Evolutionary conservation across 768 basidiomycete genomes (phyloP).

Genomic region (Kwoniella dendrophila): DNA sequence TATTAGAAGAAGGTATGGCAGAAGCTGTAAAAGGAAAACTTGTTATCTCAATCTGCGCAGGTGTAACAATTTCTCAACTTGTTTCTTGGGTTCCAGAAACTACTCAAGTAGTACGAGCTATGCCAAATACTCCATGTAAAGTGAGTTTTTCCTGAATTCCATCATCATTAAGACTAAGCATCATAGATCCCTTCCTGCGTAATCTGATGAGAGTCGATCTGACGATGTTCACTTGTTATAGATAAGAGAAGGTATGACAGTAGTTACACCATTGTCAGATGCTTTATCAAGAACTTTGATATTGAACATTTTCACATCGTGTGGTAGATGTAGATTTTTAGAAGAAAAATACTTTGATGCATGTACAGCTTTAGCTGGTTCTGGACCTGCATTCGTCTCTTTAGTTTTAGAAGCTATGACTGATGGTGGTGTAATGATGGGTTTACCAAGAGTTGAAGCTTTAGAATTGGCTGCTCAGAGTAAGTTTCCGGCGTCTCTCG

Average conservation of each 20-base stretch:
- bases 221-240: constrained; percentile 51
- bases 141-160: constrained; percentile 59
- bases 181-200: not conserved
- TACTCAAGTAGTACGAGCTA: constrained; percentile 88
- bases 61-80: constrained; percentile 84
- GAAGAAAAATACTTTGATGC: constrained; percentile 99
- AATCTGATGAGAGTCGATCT: not conserved
- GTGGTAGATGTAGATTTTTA: constrained; percentile 91
- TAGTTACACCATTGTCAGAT: constrained; percentile 72
- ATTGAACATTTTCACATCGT: constrained; percentile 92
- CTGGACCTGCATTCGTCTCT: constrained; percentile 95
- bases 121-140: constrained; percentile 98
- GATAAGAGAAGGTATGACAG: constrained; percentile 99
- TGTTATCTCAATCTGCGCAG: constrained; percentile 95
- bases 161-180: not conserved
- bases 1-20: constrained; percentile 72
- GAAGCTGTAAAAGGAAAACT: constrained; percentile 87
- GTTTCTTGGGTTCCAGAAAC: constrained; percentile 69
- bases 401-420: constrained; percentile 98
- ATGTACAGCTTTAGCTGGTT: constrained; percentile 92
- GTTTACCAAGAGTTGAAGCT: constrained; percentile 87
- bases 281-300: constrained; percentile 71
- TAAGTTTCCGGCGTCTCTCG: constrained; percentile 61
- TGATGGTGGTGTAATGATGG: constrained; percentile 99
- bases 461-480: constrained; percentile 94